A percentile compares a stretch with the other conserved stretches of the same genome.
Conservation (phyloP, 305 asterid genomes). For the Fraxinus floribunda region DNA sequence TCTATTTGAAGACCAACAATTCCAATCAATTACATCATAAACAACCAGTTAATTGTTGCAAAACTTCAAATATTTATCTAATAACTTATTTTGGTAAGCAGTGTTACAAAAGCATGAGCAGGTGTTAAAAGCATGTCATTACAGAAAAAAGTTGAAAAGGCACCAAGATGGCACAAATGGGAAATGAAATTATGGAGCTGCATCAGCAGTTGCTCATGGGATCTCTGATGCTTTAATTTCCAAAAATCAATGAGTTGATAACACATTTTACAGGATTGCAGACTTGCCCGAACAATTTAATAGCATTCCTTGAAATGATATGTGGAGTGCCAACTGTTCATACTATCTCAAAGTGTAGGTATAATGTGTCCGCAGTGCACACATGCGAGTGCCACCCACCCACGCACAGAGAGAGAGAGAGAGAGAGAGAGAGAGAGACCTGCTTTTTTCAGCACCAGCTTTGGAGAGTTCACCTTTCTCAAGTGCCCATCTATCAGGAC, state of each 20-base stretch:
- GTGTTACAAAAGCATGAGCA: not conserved
- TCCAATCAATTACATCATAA: not conserved
- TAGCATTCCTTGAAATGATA: not conserved
- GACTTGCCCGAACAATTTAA: not conserved
- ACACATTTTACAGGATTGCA: not conserved
- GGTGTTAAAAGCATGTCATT: not conserved
- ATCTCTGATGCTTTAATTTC: not conserved
- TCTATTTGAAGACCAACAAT: too few relatives aligned
- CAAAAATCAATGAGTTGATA: not conserved
- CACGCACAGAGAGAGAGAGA: not conserved
- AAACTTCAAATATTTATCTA: not conserved
- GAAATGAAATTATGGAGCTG: too few relatives aligned
- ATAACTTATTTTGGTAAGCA: not conserved
- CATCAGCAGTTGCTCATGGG: not conserved
- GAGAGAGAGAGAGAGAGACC: constrained; percentile 30
- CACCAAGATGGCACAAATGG: too few relatives aligned
- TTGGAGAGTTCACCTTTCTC: constrained; percentile 56
- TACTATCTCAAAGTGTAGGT: too few relatives aligned
- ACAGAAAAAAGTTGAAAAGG: too few relatives aligned
- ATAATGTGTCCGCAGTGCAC: not conserved
- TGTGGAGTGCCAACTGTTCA: too few relatives aligned
- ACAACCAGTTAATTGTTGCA: not conserved
- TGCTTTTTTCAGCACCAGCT: constrained; percentile 62
- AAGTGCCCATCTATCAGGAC: constrained; percentile 62
- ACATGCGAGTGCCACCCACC: too few relatives aligned